phyloP scores from a whole-genome alignment of 345 rosid species.

The Ricinus communis region DNA sequence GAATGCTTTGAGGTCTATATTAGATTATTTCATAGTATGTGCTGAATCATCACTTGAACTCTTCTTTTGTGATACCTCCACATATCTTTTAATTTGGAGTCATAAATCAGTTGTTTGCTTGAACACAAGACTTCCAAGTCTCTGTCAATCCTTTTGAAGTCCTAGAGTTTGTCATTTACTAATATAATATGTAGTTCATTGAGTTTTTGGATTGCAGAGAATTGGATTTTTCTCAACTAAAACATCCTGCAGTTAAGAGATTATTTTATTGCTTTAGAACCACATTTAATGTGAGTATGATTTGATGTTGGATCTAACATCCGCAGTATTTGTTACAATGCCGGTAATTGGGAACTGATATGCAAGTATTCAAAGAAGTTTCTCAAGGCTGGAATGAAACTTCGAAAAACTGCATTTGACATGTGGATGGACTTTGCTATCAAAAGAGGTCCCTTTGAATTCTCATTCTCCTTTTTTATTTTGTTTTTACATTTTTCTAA shows the following conservation, averaged over 20 bases:
- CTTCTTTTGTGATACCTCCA: too few relatives aligned
- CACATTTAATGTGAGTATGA: slow-evolving; percentile 1
- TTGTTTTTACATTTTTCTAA: slow-evolving; percentile 4
- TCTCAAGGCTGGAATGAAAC: slow-evolving; percentile 66
- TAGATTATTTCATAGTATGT: too few relatives aligned
- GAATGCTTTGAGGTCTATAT: too few relatives aligned
- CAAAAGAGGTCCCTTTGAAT: slow-evolving; percentile 50
- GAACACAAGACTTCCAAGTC: neutral
- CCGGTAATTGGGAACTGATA: slow-evolving; percentile 63
- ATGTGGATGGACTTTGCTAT: slow-evolving; percentile 81
- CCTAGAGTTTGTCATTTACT: neutral
- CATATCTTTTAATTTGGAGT: too few relatives aligned
- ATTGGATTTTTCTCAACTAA: neutral
- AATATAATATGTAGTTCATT: neutral
- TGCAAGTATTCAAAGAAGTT: slow-evolving; percentile 59
- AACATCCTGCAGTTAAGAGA: neutral
- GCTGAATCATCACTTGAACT: too few relatives aligned
- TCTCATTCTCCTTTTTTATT: slow-evolving; percentile 8
- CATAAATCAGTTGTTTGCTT: neutral
- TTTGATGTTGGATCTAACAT: slow-evolving; percentile 22
- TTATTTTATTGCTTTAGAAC: slow-evolving; percentile 7
- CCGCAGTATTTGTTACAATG: slow-evolving; percentile 68
- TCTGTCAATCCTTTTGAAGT: neutral
- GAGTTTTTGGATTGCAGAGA: neutral
- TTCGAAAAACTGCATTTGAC: slow-evolving; percentile 64